Evolutionary conservation across 495 filamentous ascomycete species (phyloP), one percentile per base, ranked within the genome.

Genomic region (Aspergillus cristatus): DNA sequence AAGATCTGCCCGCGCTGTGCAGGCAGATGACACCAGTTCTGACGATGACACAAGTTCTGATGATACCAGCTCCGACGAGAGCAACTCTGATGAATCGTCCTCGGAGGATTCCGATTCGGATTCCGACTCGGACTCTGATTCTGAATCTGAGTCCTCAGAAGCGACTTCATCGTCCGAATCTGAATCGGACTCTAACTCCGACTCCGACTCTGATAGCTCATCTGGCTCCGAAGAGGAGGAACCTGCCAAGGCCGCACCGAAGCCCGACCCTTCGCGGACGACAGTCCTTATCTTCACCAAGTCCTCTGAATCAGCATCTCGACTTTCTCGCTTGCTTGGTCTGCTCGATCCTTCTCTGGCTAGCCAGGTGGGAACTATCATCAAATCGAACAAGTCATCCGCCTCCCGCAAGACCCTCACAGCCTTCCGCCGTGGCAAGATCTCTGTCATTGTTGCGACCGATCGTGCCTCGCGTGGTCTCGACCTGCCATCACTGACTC

Each of bases 401-500:
- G 62, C 71, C 2, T 69, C 72, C 13, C 76, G 79, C 17, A 74
- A 75, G 40, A 79, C 76, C 0, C 61, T 94, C 17, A 58, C 66
- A 12, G 71, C 72, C 5, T 89, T 88, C 58, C 58, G 70, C 10
- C 55, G 66, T 16, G 74, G 73, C 39, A 79, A 79, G 35, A 60
- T 83, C 2, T 76, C 75, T 2, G 71, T 94, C 28, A 76, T 96
- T 7, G 79, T 96, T 26, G 86, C 90, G 7, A 91, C 91, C 0
- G 91, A 98, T 53, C 81, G 90, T 16, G 87, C 90, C 1, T 82
- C 90, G 1, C 84, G 93, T 32, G 91, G 91, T 50, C 76, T 98
- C n/a, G 91, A 98, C 53, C 66, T 95, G 1, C 72, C 71, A 1
- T 72, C 77, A 16, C 68, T 97, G 16, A 77, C 77, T 16, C 82